phyloP scores from a whole-genome alignment of 148 eudicot species.

The Camellia granthamiana region DNA sequence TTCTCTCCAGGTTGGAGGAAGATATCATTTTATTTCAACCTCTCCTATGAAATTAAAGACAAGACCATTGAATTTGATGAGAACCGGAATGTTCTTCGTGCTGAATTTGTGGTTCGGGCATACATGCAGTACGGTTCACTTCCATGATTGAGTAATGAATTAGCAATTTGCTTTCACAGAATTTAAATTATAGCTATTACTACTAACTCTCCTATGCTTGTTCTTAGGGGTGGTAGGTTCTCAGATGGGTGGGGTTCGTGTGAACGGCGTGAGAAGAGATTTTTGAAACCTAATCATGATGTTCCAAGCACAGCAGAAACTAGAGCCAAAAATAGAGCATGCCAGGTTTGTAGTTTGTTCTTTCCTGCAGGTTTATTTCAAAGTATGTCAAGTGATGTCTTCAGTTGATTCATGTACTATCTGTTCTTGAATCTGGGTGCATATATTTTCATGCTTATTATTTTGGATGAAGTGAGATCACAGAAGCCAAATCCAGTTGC shows the following conservation, averaged over 20 bases:
- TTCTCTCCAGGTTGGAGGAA: slow-evolving; percentile 82
- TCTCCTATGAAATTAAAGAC: slow-evolving; percentile 88
- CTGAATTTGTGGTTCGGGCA: slow-evolving; percentile 92
- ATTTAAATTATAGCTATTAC: neutral
- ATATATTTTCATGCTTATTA: neutral
- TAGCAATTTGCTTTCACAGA: neutral
- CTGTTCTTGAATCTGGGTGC: neutral
- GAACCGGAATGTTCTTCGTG: slow-evolving; percentile 79
- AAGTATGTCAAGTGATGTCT: neutral
- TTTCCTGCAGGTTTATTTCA: neutral
- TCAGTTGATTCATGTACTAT: neutral
- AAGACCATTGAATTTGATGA: slow-evolving; percentile 91
- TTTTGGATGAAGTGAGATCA: neutral
- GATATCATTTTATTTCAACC: slow-evolving; percentile 90
- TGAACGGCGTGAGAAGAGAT: slow-evolving; percentile 86
- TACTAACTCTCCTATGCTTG: slow-evolving; percentile 17
- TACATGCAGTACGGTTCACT: slow-evolving; percentile 68
- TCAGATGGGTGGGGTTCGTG: slow-evolving; percentile 99
- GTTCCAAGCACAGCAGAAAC: slow-evolving; percentile 99
- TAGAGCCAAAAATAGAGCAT: slow-evolving; percentile 93
- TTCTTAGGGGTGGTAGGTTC: slow-evolving; percentile 81
- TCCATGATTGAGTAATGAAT: neutral
- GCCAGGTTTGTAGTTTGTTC: slow-evolving; percentile 57
- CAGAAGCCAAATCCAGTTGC: neutral
- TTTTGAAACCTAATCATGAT: slow-evolving; percentile 84